phyloP scores from a whole-genome alignment of 345 rosid genomes.

The Populus nigra region DNA sequence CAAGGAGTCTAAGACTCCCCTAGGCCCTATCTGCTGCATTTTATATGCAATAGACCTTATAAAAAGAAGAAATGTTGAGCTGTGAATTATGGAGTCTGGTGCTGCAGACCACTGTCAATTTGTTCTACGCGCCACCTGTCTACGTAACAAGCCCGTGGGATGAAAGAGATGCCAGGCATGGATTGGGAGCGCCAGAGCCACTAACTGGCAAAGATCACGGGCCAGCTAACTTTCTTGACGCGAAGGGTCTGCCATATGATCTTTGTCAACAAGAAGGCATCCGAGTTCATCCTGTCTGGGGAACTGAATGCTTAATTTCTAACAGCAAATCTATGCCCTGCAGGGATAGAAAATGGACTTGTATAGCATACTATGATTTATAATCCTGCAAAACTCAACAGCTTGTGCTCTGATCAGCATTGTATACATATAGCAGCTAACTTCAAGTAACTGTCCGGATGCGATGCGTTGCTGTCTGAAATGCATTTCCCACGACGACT shows the following conservation, averaged over 20 bases:
- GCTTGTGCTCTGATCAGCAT: background rate
- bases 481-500: too few species aligned
- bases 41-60: background rate
- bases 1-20: background rate
- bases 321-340: background rate
- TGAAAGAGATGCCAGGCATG: conserved; percentile 33
- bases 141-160: conserved; percentile 8
- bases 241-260: conserved; percentile 58
- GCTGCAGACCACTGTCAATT: conserved; percentile 46
- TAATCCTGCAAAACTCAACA: background rate
- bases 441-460: background rate
- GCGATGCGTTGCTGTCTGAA: background rate
- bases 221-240: conserved; percentile 43
- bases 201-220: conserved; percentile 37
- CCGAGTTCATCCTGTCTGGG: conserved; percentile 55
- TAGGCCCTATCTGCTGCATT: background rate
- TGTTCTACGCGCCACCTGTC: conserved; percentile 50
- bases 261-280: conserved; percentile 52
- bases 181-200: conserved; percentile 37
- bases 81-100: background rate
- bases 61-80: conserved; percentile 6
- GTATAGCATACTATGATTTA: background rate
- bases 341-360: background rate
- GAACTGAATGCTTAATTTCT: background rate
- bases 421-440: background rate